Base-by-base conservation (phyloP, 225 moss, liverwort and hornwort species). In the Polytrichum formosum region DNA sequence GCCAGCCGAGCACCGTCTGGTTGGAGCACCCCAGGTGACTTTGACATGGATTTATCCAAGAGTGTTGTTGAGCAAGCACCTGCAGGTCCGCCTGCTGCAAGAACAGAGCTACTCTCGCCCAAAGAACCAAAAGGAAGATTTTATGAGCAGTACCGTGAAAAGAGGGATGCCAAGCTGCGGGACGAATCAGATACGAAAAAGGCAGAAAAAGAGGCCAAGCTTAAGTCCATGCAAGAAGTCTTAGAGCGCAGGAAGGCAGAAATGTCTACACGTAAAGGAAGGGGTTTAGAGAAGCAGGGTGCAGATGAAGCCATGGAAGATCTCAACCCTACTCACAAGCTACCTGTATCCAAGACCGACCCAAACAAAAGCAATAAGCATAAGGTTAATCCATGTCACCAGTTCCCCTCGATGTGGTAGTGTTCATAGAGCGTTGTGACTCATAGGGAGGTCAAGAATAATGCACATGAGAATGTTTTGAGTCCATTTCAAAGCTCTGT, bases 181-280 rank as follows among this genome's bases (percentile, higher is more conserved):
- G 94, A 94, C 53, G 94, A 94, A 71, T 90, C 88, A 28, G 94
- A 90, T 16, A 82, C 88, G 0, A 97, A 94, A 77, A 91, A 92
- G 68, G 94, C 92, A 1, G 92, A 97, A 77, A 85, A 83, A 58
- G 94, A 92, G 72, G 97, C 97, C 5, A 94, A 94, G 75, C 76
- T 97, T 26, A 97, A 94, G 75, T 92, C 92, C 16, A 97, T 97
- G 97, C 91, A 94, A 55, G 97, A 94, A 74, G 88, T 97, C 53
- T 65, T 94, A 61, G 97, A 97, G 68, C 88, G 87, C 64, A 84
- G 92, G 63, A 94, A 94, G 76, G 97, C 92, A 75, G 94, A 97
- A 83, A 94, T 97, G 97, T 76, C 86, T 74, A 80, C 90, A 18
- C 91, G 97, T 53, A 83, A 73, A 79, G 89, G 84, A 31, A 84